A percentile compares a stretch with the other conserved stretches of the same genome.
phyloP scores from a whole-genome alignment of 257 asterid genomes.

The Nicotiana attenuata region DNA sequence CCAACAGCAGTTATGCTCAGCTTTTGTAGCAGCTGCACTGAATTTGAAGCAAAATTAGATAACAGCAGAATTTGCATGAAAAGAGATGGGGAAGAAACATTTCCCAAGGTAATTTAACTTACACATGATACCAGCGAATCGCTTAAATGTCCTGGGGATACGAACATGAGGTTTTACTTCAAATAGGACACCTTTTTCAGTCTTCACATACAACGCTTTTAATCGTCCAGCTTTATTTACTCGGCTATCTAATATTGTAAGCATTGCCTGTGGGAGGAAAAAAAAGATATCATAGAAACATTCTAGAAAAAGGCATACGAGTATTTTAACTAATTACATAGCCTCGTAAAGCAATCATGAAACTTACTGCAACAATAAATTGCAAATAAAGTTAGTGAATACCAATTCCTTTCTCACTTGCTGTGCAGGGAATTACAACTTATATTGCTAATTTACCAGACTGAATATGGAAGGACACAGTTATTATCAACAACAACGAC shows the following conservation, averaged over 20 bases:
- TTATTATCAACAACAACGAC: not conserved
- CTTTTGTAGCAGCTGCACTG: conserved; percentile 84
- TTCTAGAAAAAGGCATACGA: not conserved
- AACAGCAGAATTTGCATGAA: not conserved
- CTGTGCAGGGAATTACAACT: not conserved
- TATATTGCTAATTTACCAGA: not conserved
- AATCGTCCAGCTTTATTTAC: conserved; percentile 67
- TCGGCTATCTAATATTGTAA: conserved; percentile 69
- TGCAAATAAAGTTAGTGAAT: not conserved
- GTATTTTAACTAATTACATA: not conserved
- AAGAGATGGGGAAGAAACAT: not conserved
- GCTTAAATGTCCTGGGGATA: conserved; percentile 77
- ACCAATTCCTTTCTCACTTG: not conserved
- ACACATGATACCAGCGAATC: conserved; percentile 83
- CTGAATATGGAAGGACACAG: not conserved
- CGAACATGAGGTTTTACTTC: conserved; percentile 81
- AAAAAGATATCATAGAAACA: not conserved
- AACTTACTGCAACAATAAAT: not conserved
- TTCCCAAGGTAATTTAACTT: conserved; percentile 22
- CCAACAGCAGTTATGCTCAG: conserved; percentile 58
- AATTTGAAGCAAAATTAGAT: conserved; percentile 5
- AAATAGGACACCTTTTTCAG: conserved; percentile 62
- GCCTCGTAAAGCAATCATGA: not conserved
- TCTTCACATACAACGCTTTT: conserved; percentile 77
- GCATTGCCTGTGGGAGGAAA: conserved; percentile 46